A percentile compares a stretch with the other conserved stretches of the same genome.
These are phyloP conservation scores for Cystoisospora suis DNA, from an alignment of 169 alveolate species.

Conservation along the genomic window DNA sequence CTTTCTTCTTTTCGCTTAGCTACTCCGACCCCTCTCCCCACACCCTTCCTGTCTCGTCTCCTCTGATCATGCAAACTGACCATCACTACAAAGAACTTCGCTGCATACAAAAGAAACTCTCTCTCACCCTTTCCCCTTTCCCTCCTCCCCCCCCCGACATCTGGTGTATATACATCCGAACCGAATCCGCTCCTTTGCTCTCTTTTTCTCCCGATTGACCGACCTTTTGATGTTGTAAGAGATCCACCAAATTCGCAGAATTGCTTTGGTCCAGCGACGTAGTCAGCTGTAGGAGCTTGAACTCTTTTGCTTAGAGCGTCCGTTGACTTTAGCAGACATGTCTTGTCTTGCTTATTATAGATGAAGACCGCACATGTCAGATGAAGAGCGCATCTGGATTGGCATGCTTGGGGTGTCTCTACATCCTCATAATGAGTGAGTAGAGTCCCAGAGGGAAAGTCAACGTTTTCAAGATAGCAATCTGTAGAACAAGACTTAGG, in stretches of 20 bases:
- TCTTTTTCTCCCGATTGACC: neutral
- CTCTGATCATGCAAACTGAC: neutral
- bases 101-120: neutral
- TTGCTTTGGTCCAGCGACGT: neutral
- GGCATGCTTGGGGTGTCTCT: neutral
- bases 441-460: neutral
- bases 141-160: neutral
- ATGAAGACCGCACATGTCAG: neutral
- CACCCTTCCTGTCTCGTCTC: neutral
- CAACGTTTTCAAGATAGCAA: neutral
- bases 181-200: neutral
- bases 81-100: neutral
- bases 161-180: neutral
- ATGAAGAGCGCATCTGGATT: neutral
- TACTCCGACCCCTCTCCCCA: no score
- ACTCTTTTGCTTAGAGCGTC: constrained; percentile 18
- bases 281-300: neutral
- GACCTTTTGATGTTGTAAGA: neutral
- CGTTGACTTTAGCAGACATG: neutral
- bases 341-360: neutral
- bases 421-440: neutral
- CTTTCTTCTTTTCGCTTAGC: no score
- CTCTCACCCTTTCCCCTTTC: neutral
- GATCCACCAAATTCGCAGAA: constrained; percentile 31
- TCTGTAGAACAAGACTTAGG: neutral